Base-by-base conservation (phyloP, 495 filamentous ascomycete species). In the Aspergillus biplanus region DNA sequence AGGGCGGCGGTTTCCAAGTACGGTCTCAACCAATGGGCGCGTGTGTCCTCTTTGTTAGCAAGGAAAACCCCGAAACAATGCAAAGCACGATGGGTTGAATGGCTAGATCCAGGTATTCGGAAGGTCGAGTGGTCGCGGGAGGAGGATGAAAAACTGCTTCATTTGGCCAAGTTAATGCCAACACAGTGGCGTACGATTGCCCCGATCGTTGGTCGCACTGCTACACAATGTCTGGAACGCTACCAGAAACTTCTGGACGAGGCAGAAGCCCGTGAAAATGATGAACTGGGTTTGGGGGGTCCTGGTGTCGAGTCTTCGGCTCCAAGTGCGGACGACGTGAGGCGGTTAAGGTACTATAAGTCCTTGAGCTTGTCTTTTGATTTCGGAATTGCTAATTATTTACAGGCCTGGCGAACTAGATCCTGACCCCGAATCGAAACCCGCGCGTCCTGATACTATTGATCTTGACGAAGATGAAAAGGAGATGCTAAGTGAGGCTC, bases 181-280 rank as follows among this genome's bases (percentile, higher is more conserved):
- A 97, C 95, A 35, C 95, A 99, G 83, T 99, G 95, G 95, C 89
- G 96, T 68, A 98, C 95, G 39, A 96, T 98, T 75, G 95, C 95
- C 55, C 93, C 94, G 61, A 94, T 97, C 64, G 95, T 99, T 61
- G 95, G 96, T 60, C 85, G 95, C 55, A 98, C 95, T 34, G 96
- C 95, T 16, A 97, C 93, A 60, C 94, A 97, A 77, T 99, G 96
- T 73, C 80, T 99, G 64, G 95, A 98, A 77, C 86, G 96, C 37
- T 99, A 99, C 71, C 94, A 98, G 75, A 96, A 93, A 73, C 85
- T 99, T 44, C 82, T 99, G 53, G 95, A 99, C 69, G 95, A 98
- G 70, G 94, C 95, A 15, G 96, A 99, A 68, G 89, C 93, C 67
- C 88, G 89, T 64, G 95, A 99, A 68, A 89, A 87, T 54, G 86